These are phyloP conservation scores for Erythrobasidium yunnanense DNA, from an alignment of 768 basidiomycete species.

Conservation along the genomic window DNA sequence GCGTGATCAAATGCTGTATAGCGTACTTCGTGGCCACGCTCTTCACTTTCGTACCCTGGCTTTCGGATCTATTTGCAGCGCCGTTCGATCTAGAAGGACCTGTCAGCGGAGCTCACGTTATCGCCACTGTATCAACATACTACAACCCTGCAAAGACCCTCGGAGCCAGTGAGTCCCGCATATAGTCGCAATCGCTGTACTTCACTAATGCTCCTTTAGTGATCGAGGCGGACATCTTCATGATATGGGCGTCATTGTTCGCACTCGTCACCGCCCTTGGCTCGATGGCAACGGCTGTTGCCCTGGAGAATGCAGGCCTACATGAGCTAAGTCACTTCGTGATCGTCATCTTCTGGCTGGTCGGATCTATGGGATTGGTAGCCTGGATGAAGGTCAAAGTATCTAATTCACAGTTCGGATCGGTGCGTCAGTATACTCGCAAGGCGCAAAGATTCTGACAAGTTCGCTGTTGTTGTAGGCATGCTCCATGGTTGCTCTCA, in stretches of 20 bases:
- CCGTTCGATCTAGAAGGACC: conserved; percentile 31
- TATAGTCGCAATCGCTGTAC: not conserved
- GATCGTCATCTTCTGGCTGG: conserved; percentile 66
- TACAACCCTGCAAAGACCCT: conserved; percentile 88
- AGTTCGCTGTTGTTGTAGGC: conserved; percentile 34
- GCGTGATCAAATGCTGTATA: conserved; percentile 74
- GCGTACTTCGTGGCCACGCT: conserved; percentile 81
- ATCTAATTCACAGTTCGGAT: conserved; percentile 58
- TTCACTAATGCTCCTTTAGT: not conserved
- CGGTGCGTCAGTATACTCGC: conserved; percentile 3
- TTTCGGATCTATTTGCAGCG: conserved; percentile 58
- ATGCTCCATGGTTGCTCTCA: conserved; percentile 45
- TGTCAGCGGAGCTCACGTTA: conserved; percentile 29
- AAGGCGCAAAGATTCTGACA: not conserved
- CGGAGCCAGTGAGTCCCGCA: conserved; percentile 51
- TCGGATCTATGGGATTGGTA: conserved; percentile 62
- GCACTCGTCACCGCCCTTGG: conserved; percentile 34
- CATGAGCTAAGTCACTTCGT: conserved; percentile 63
- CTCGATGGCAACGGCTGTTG: conserved; percentile 33
- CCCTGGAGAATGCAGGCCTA: conserved; percentile 47
- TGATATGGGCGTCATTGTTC: conserved; percentile 36
- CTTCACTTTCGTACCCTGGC: conserved; percentile 74
- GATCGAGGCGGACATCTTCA: conserved; percentile 27
- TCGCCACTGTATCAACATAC: conserved; percentile 56
- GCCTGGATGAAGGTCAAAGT: conserved; percentile 92